Percentiles rank a stretch among this genome's conserved stretches.
Evolutionary conservation across 225 moss, liverwort and hornwort genomes (phyloP).

Genomic region (Sphagnum contortum): DNA sequence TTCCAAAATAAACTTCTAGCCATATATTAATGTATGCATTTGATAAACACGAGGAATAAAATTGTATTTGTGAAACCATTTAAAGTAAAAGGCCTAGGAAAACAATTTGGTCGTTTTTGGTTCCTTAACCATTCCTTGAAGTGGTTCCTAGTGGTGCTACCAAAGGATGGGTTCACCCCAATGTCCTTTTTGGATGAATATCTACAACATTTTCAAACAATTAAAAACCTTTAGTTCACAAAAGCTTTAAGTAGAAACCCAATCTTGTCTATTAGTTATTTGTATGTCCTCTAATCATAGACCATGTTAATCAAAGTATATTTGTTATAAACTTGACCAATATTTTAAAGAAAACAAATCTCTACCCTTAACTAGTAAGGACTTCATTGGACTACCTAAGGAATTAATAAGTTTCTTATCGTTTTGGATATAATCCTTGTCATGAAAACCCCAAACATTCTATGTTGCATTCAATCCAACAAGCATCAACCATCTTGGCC

Average conservation of each 20-base stretch:
- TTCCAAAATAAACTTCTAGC: no score
- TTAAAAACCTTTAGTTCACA: not conserved
- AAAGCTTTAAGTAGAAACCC: not conserved
- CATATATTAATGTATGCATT: no score
- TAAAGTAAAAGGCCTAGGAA: no score
- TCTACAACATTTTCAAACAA: not conserved
- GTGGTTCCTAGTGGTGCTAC: no score
- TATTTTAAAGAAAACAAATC: not conserved
- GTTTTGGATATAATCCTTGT: constrained; percentile 2
- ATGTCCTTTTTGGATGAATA: not conserved
- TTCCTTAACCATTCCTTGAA: no score
- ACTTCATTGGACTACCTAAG: not conserved
- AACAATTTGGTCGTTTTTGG: no score
- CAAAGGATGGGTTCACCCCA: not conserved
- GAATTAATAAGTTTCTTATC: not conserved
- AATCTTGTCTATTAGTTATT: not conserved
- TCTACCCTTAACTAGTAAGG: not conserved
- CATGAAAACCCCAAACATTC: not conserved
- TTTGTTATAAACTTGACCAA: not conserved
- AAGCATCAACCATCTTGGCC: not conserved
- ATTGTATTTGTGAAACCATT: no score
- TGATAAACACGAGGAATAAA: no score
- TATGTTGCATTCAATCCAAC: not conserved
- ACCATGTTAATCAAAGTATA: not conserved
- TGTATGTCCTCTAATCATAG: not conserved